These are phyloP conservation scores for Chamaecyparis obtusa DNA, from an alignment of 75 land plant species.

Conservation along the genomic window DNA sequence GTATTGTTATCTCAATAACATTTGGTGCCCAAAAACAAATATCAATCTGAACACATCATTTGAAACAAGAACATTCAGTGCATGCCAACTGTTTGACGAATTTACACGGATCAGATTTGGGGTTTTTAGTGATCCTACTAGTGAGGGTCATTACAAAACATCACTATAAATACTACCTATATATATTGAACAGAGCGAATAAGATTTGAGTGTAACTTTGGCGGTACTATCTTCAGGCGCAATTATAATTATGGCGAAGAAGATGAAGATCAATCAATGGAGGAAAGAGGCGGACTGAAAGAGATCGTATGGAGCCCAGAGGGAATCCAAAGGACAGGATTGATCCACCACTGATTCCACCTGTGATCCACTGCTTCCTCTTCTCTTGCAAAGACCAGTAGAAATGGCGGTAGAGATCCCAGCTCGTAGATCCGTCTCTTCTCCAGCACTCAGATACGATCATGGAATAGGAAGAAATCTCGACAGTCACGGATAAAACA, in stretches of 20 bases:
- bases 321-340: constrained; percentile 58
- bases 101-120: too few species aligned
- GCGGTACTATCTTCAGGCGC: neutral
- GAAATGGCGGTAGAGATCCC: constrained; percentile 81
- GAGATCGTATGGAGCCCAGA: constrained; percentile 84
- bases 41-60: too few species aligned
- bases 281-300: constrained; percentile 15
- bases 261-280: neutral
- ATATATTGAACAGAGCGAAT: neutral
- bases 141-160: too few species aligned
- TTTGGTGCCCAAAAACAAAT: too few species aligned
- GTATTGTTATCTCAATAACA: too few species aligned
- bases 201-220: neutral
- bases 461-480: too few species aligned
- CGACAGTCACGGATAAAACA: too few species aligned
- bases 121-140: too few species aligned
- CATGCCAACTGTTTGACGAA: too few species aligned
- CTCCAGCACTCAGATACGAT: constrained; percentile 67
- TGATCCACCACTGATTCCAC: constrained; percentile 81
- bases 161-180: neutral
- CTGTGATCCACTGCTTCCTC: constrained; percentile 63
- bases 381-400: constrained; percentile 78
- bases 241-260: neutral
- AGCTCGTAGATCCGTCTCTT: constrained; percentile 75
- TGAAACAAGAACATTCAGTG: too few species aligned